Evolutionary conservation across 1,139 yeast genomes (phyloP), one percentile per base, ranked within the genome.

Genomic region (Geotrichum aggregatum): DNA sequence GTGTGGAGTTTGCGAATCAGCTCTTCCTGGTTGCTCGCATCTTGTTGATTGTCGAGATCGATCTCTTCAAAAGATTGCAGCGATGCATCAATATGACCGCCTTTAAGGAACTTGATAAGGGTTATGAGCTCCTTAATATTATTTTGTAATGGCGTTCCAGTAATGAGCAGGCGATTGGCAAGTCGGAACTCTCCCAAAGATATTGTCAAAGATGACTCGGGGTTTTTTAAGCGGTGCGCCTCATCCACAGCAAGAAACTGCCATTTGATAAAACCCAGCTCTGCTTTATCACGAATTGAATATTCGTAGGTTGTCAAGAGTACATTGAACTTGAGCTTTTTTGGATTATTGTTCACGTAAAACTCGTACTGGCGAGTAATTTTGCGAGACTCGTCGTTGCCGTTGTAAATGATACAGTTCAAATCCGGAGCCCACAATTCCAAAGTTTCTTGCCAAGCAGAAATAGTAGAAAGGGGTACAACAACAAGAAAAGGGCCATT

Each of bases 381-480:
- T 59, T 79, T 79, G 64, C 98, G 81, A 1, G 98, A 84, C 64
- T 83, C 81, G 35, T 94, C 83, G 66, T 94, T 94, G 49, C 99
- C 99, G 74, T 91, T 77, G 65, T 92, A 92, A 63, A 88, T 88
- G 58, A 92, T 81, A 69, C 92, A 87, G 67, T 94, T 92, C 55
- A 94, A 76, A 67, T 91, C 98, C 1, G 98, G 98, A 0, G 98
- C 81, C 99, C 99, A 94, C 64, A 84, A 80, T 63, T 92, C 98
- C 69, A 94, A 86, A 1, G 98, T 94, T 65, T 94, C 98, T 71
- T 92, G 98, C 99, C 99, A 94, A 0, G 98, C 96, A 1, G 98
- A 97, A 53, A 94, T 82, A 0, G 99, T 94, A 1, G 96, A 87
- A 58, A 94, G 74, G 0, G 99, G 99, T 10, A 94, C 99, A 36